Conservation (phyloP, 225 moss, liverwort and hornwort species). For the Polytrichum formosum region DNA sequence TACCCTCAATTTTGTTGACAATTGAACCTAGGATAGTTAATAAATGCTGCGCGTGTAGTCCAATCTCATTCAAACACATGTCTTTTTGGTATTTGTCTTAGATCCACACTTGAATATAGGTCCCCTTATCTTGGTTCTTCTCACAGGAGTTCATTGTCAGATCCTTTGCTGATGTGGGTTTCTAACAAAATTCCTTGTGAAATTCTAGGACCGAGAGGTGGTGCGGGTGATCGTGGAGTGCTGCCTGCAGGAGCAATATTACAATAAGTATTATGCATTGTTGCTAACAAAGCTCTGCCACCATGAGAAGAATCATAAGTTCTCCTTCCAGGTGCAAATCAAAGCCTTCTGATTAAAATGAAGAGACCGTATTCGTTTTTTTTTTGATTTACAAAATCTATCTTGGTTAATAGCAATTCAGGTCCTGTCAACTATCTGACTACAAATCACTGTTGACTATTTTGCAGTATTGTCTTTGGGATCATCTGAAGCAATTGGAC, state of each 20-base stretch:
- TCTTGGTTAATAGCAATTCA: neutral
- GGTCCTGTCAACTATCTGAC: neutral
- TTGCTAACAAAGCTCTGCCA: slow-evolving; percentile 72
- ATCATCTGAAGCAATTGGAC: slow-evolving; percentile 92
- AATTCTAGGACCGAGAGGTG: slow-evolving; percentile 84
- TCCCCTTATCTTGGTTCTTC: no score
- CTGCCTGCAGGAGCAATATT: slow-evolving; percentile 88
- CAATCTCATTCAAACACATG: no score
- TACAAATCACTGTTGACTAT: neutral
- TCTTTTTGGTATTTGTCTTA: no score
- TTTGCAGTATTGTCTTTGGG: slow-evolving; percentile 91
- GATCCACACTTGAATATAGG: no score
- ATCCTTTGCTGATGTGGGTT: no score
- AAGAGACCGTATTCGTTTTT: neutral
- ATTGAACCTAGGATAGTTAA: no score
- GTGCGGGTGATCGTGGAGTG: slow-evolving; percentile 91
- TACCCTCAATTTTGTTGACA: no score
- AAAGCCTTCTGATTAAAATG: no score
- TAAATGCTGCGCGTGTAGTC: no score
- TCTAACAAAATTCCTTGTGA: no score
- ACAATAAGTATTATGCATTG: slow-evolving; percentile 84
- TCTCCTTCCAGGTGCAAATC: slow-evolving; percentile 75
- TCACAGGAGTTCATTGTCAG: no score
- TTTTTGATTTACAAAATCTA: no score
- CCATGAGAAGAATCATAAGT: slow-evolving; percentile 97